Evolutionary conservation across 164 flowering plant species (phyloP).

Genomic region (Echeveria elegans): DNA sequence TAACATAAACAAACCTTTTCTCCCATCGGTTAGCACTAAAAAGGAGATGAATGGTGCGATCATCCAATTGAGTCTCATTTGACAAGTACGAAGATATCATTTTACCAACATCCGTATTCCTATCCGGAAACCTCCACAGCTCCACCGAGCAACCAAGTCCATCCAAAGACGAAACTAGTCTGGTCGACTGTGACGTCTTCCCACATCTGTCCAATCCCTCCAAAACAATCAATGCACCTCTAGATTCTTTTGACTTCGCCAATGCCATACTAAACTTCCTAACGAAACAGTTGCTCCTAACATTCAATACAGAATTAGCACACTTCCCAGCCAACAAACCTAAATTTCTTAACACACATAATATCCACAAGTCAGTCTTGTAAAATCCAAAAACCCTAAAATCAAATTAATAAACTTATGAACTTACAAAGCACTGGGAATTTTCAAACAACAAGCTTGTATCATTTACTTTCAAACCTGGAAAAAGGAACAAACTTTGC

Average conservation of each 20-base stretch:
- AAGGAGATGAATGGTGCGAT: slow-evolving; percentile 13
- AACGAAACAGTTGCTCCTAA: background rate
- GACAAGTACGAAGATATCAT: slow-evolving; percentile 15
- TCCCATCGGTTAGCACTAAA: slow-evolving; percentile 16
- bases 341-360: background rate
- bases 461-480: background rate
- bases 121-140: slow-evolving; percentile 15
- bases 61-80: slow-evolving; percentile 12
- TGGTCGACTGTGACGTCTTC: slow-evolving; percentile 12
- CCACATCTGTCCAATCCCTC: slow-evolving; percentile 16
- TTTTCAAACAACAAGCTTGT: slow-evolving; percentile 9
- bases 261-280: slow-evolving; percentile 9
- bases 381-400: background rate
- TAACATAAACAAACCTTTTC: slow-evolving; percentile 11
- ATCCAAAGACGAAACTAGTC: slow-evolving; percentile 8
- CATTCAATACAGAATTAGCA: background rate
- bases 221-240: slow-evolving; percentile 15
- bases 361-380: background rate
- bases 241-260: slow-evolving; percentile 5
- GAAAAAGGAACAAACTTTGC: background rate
- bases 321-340: background rate
- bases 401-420: background rate
- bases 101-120: slow-evolving; percentile 14
- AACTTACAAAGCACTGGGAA: slow-evolving; percentile 24
- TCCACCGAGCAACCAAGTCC: slow-evolving; percentile 10